Evolutionary conservation across 345 rosid species (phyloP).

Genomic region (Rhodamnia argentea): DNA sequence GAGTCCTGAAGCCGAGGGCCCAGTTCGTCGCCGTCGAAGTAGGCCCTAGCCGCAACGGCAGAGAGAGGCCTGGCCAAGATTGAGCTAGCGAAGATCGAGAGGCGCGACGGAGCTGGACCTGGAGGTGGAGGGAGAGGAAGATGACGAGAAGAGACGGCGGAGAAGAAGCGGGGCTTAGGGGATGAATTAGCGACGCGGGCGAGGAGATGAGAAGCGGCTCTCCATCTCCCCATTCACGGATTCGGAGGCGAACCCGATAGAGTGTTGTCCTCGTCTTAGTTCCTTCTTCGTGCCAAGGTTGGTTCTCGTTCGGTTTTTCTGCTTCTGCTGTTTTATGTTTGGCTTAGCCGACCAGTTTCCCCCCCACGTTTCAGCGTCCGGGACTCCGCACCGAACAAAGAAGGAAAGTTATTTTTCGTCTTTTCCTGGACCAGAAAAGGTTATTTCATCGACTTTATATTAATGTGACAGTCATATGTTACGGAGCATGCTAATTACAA

Average conservation of each 20-base stretch:
- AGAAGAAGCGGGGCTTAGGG: background rate
- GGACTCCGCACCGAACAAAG: background rate
- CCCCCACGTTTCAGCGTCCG: background rate
- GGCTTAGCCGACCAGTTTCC: background rate
- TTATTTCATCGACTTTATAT: background rate
- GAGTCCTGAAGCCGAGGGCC: constrained; percentile 41
- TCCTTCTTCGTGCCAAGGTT: background rate
- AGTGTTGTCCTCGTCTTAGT: too few relatives aligned
- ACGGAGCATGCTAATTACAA: background rate
- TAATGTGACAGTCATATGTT: background rate
- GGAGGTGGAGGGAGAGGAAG: background rate
- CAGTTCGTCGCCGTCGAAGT: constrained; percentile 12
- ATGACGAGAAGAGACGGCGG: background rate
- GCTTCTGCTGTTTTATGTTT: background rate
- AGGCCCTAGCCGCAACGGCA: constrained; percentile 38
- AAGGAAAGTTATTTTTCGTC: background rate
- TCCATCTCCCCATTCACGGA: constrained; percentile 74
- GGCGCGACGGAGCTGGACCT: background rate
- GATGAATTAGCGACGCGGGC: constrained; percentile 6
- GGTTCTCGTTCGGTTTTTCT: background rate
- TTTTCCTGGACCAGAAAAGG: background rate
- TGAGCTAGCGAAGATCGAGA: background rate
- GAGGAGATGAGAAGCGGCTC: constrained; percentile 32
- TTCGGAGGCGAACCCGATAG: background rate
- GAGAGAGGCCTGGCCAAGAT: constrained; percentile 29